These are phyloP conservation scores for Arxiozyma slooffiae DNA, from an alignment of 1,139 yeast species.

Conservation along the genomic window DNA sequence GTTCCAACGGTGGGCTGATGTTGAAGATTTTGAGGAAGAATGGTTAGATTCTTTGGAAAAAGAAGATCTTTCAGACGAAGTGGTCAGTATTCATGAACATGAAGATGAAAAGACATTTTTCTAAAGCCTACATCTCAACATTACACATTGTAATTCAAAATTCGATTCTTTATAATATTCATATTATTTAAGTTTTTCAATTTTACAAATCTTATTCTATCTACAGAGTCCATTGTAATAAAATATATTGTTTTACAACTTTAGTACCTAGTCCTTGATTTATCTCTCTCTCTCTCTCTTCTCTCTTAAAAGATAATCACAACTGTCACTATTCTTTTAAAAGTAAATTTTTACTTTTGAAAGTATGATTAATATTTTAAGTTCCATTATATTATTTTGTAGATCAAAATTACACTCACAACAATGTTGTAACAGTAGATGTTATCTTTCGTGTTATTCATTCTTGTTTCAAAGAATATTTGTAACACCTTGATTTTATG, in stretches of 20 bases:
- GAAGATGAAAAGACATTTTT: slow-evolving; percentile 15
- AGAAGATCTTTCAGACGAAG: slow-evolving; percentile 14
- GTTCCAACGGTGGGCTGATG: slow-evolving; percentile 51
- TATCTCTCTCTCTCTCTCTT: background rate
- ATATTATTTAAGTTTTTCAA: background rate
- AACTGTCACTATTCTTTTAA: background rate
- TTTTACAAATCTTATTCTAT: background rate
- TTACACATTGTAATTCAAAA: too few relatives aligned
- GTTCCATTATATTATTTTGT: background rate
- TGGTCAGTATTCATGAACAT: slow-evolving; percentile 13
- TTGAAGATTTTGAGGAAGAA: slow-evolving; percentile 52
- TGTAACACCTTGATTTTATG: background rate
- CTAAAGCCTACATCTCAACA: slow-evolving; percentile 1
- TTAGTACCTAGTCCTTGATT: background rate
- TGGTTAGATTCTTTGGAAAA: slow-evolving; percentile 18
- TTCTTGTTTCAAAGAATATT: too few relatives aligned
- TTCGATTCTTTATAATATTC: background rate
- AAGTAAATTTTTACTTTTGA: background rate
- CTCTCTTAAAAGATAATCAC: background rate
- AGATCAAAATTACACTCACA: too few relatives aligned
- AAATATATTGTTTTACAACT: background rate
- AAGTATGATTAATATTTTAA: background rate
- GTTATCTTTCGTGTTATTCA: too few relatives aligned
- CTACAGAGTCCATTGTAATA: background rate
- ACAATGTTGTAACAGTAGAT: too few relatives aligned